Evolutionary conservation across 2,329 filamentous ascomycete species (phyloP).

Genomic region (Teratosphaeria destructans): DNA sequence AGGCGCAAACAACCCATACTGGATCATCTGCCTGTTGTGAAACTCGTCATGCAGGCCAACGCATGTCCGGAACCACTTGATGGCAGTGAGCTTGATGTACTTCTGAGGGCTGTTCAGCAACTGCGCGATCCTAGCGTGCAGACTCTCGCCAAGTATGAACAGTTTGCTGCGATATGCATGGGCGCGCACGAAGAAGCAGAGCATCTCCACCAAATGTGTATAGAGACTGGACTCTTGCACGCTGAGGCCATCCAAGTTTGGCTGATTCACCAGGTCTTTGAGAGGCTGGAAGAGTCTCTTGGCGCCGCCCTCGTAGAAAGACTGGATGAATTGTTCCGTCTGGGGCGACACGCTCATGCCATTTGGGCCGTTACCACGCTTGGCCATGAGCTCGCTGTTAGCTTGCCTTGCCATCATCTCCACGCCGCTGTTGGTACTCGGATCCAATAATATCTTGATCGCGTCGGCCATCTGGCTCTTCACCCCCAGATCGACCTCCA

Average conservation of each 20-base stretch:
- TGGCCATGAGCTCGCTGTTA: slow-evolving; percentile 58
- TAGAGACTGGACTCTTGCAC: slow-evolving; percentile 85
- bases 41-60: slow-evolving; percentile 82
- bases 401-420: slow-evolving; percentile 42
- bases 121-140: slow-evolving; percentile 70
- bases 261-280: slow-evolving; percentile 63
- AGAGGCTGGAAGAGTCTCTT: slow-evolving; percentile 78
- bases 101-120: slow-evolving; percentile 78
- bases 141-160: slow-evolving; percentile 71
- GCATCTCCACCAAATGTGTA: slow-evolving; percentile 80
- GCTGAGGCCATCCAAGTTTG: slow-evolving; percentile 44
- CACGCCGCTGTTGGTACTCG: slow-evolving; percentile 51
- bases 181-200: slow-evolving; percentile 87
- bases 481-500: slow-evolving; percentile 86
- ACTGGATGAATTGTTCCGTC: slow-evolving; percentile 73
- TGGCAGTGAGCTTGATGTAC: slow-evolving; percentile 78
- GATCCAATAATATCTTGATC: slow-evolving; percentile 82
- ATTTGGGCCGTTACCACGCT: slow-evolving; percentile 34
- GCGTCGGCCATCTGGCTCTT: slow-evolving; percentile 94
- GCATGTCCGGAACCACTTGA: slow-evolving; percentile 88
- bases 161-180: slow-evolving; percentile 79
- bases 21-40: slow-evolving; percentile 74
- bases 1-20: slow-evolving; percentile 70
- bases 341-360: slow-evolving; percentile 41
- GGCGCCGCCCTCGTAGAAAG: slow-evolving; percentile 73